Percentiles rank a stretch among this genome's conserved stretches.
Evolutionary conservation across 352 stramenopile genomes (phyloP).

Genomic region (Globisporangium nodosum): DNA sequence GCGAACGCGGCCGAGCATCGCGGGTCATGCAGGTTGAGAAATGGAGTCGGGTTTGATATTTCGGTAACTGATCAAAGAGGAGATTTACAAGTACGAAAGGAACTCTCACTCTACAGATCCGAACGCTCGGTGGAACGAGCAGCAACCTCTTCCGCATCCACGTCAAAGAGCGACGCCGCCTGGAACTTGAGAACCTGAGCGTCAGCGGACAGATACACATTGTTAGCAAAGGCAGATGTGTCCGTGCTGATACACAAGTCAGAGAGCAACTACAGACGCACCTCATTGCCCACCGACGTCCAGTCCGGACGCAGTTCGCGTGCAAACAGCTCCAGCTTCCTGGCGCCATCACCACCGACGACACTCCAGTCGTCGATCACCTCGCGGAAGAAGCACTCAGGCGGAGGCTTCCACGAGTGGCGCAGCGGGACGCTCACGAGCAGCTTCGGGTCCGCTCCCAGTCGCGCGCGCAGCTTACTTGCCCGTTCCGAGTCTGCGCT

Average conservation of each 20-base stretch:
- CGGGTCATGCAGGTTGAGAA: too few relatives aligned
- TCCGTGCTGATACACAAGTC: neutral
- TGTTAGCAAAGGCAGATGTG: neutral
- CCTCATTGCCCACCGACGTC: slow-evolving; percentile 65
- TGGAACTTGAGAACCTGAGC: slow-evolving; percentile 61
- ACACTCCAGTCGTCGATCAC: neutral
- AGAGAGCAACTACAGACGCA: slow-evolving; percentile 2
- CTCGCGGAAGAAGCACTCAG: slow-evolving; percentile 45
- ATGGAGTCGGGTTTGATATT: too few relatives aligned
- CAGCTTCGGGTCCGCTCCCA: slow-evolving; percentile 33
- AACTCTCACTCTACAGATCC: too few relatives aligned
- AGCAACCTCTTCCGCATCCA: neutral
- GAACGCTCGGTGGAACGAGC: too few relatives aligned
- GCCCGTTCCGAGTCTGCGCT: slow-evolving; percentile 12
- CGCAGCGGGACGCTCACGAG: slow-evolving; percentile 61
- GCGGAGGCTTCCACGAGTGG: slow-evolving; percentile 75
- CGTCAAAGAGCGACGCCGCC: slow-evolving; percentile 12
- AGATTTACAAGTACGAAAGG: too few relatives aligned
- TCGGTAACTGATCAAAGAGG: too few relatives aligned
- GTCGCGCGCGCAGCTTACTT: slow-evolving; percentile 13
- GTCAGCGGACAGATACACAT: neutral
- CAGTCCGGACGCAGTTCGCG: slow-evolving; percentile 55
- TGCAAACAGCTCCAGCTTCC: slow-evolving; percentile 61
- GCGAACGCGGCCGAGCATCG: neutral
- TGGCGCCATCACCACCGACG: slow-evolving; percentile 2